Base-by-base conservation (phyloP, 169 alveolate genomes). In the Plasmodium chabaudi region DNA sequence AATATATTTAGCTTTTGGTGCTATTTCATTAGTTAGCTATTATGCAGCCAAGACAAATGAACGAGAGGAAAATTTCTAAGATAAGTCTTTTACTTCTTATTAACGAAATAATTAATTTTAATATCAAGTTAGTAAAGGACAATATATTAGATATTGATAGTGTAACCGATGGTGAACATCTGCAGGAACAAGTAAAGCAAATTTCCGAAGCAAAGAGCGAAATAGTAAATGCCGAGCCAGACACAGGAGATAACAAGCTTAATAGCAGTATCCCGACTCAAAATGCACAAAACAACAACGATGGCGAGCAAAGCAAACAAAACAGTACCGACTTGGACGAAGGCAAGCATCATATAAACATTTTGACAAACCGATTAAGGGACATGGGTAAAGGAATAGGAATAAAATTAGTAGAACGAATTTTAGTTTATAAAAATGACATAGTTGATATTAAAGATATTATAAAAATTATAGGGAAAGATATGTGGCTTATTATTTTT, bases 331-430 rank as follows among this genome's bases (percentile, higher is more conserved):
- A 65, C 4, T 17, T 51, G 27, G 39, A 67, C 0, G 6, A 51
- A 1, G 59, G 10, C 0, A 15, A 68, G 13, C 5, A 57, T 10
- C 34, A 39, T 27, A 13, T 60, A 15, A 79, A 64, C 10, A 13
- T 79, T 1, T 34, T 79, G 42, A 64, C 89, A 5, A 55, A 46
- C 2, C 65, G 67, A 51, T 39, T 79, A 53, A 79, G 64, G 47
- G 64, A 69, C 25, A 79, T 79, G 79, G 89, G 89, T 6, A 79
- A 79, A 53, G n/a, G 67, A 25, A 79, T 79, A 19, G 89, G 89
- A 9, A 47, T 55, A 60, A 79, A 67, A 46, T 25, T 79, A 21
- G 53, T 79, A 17, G 89, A 79, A 59, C 12, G 82, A 5, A 70
- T 67, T 12, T 47, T 79, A 56, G 65, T 79, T 27, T 65, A 79